A percentile compares a stretch with the other conserved stretches of the same genome.
Conservation (phyloP, 805 yeast species). For the Yueomyces sp. region DNA sequence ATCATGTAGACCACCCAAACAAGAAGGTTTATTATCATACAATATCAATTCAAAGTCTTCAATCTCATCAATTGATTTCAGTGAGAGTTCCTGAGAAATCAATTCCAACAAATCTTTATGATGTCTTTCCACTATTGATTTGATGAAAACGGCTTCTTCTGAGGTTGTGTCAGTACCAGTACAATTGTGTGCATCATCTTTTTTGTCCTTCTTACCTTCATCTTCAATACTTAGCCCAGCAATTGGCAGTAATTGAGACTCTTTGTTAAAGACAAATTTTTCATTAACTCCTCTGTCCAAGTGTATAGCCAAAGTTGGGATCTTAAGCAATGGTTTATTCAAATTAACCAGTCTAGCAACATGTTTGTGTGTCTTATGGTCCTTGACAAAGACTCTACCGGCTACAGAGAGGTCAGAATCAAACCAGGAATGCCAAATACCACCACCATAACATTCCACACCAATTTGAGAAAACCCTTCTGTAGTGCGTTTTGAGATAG, state of each 20-base stretch:
- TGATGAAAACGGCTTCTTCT: constrained; percentile 51
- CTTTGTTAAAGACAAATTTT: constrained; percentile 82
- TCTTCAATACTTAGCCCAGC: constrained; percentile 43
- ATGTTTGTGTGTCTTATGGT: constrained; percentile 31
- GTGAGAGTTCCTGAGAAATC: constrained; percentile 52
- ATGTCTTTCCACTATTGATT: constrained; percentile 60
- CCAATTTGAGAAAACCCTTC: constrained; percentile 85
- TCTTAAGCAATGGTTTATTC: constrained; percentile 72
- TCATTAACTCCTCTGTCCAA: constrained; percentile 61
- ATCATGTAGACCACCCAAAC: constrained; percentile 77
- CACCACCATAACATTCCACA: constrained; percentile 92
- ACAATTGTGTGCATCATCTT: constrained; percentile 25
- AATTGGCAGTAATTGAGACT: constrained; percentile 74
- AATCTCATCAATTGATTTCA: constrained; percentile 37
- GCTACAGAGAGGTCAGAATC: constrained; percentile 87
- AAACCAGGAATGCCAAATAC: constrained; percentile 95
- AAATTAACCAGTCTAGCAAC: constrained; percentile 65
- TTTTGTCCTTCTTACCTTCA: constrained; percentile 7
- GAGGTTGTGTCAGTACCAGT: constrained; percentile 31
- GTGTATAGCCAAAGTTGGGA: constrained; percentile 92
- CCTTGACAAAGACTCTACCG: constrained; percentile 71
- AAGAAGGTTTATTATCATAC: constrained; percentile 73
- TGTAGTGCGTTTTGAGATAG: constrained; percentile 52
- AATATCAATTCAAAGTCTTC: constrained; percentile 84
- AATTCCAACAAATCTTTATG: constrained; percentile 54